Evolutionary conservation across 352 stramenopile species (phyloP).

Genomic region (Phytopythium oedochilum): DNA sequence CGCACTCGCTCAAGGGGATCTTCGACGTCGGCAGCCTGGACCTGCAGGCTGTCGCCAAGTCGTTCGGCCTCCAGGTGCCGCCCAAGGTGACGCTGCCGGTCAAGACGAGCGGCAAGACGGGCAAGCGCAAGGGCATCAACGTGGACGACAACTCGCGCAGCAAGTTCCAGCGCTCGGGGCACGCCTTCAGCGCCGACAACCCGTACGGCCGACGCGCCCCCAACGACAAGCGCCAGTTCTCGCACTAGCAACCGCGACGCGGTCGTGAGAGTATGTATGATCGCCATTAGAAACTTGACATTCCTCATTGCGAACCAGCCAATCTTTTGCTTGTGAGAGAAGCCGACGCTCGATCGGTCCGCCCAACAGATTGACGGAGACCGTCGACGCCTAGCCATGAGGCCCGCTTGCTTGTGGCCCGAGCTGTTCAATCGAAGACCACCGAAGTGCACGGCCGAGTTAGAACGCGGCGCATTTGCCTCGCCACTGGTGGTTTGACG

Average conservation of each 20-base stretch:
- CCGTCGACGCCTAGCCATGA: no score
- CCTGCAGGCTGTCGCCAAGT: slow-evolving; percentile 93
- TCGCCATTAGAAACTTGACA: neutral
- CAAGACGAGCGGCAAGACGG: slow-evolving; percentile 77
- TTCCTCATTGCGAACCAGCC: neutral
- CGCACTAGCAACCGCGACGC: slow-evolving; percentile 30
- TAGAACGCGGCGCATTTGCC: no score
- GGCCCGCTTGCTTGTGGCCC: no score
- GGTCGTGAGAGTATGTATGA: neutral
- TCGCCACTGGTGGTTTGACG: no score
- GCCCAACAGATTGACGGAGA: no score
- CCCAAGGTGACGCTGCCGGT: slow-evolving; percentile 95
- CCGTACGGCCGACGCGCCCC: slow-evolving; percentile 92
- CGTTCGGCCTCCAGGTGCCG: slow-evolving; percentile 97
- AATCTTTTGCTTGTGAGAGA: neutral
- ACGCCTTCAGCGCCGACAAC: slow-evolving; percentile 97
- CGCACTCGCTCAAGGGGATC: slow-evolving; percentile 97
- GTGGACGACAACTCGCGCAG: slow-evolving; percentile 45
- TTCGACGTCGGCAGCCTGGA: slow-evolving; percentile 98
- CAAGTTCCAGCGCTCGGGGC: slow-evolving; percentile 83
- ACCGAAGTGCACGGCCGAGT: no score
- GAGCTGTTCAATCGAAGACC: no score
- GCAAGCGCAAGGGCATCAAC: slow-evolving; percentile 63
- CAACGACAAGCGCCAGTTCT: slow-evolving; percentile 94
- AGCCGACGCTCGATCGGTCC: no score